These are phyloP conservation scores for Nicotiana benthamiana DNA, from an alignment of 257 asterid genomes.

Conservation along the genomic window DNA sequence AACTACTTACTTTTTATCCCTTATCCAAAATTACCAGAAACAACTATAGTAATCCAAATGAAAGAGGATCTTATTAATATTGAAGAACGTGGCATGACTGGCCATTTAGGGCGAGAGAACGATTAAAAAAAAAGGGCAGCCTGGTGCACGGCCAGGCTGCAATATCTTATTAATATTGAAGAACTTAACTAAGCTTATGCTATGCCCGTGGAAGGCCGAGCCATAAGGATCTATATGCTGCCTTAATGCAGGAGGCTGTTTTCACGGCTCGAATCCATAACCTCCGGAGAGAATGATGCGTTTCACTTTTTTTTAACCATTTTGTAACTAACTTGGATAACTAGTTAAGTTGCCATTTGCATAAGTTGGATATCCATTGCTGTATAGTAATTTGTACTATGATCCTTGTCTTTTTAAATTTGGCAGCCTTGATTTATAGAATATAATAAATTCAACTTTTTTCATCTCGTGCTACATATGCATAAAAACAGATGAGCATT, in stretches of 20 bases:
- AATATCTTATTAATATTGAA: no score
- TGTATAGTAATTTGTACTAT: not conserved
- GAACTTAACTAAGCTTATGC: no score
- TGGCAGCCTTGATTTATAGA: not conserved
- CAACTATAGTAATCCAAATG: not conserved
- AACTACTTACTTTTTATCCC: not conserved
- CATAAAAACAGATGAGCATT: conserved; percentile 14
- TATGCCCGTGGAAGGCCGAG: no score
- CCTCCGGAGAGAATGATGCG: no score
- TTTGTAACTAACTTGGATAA: not conserved
- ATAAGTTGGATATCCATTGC: not conserved
- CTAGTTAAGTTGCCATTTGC: not conserved
- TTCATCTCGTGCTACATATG: not conserved
- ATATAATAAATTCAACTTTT: not conserved
- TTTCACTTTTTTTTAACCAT: not conserved
- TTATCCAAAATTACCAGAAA: not conserved
- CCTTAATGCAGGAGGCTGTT: no score
- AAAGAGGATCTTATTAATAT: not conserved
- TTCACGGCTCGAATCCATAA: no score
- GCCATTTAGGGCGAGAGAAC: not conserved
- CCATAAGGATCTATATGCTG: no score
- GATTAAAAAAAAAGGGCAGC: no score
- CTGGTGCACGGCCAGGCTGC: no score
- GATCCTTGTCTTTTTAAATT: not conserved
- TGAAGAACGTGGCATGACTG: not conserved